Evolutionary conservation across 2,329 filamentous ascomycete species (phyloP).

Genomic region (Akanthomyces muscarius): DNA sequence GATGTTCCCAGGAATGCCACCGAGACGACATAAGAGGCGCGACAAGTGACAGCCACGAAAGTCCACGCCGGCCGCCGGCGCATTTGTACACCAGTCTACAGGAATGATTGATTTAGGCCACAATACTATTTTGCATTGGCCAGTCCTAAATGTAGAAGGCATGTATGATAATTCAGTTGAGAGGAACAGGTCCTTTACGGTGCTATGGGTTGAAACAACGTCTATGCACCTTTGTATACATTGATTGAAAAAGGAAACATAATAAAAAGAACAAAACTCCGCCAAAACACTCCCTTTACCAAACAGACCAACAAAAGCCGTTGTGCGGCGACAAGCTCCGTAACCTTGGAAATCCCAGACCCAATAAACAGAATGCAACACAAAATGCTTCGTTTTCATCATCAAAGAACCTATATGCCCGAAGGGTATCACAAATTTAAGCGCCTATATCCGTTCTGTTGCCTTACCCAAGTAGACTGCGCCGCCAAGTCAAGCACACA

Average conservation of each 20-base stretch:
- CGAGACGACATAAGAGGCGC: slow-evolving; percentile 29
- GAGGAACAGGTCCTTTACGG: not conserved
- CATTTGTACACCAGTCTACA: not conserved
- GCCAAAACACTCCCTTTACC: slow-evolving; percentile 6
- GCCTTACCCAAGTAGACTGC: slow-evolving; percentile 10
- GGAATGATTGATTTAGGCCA: not conserved
- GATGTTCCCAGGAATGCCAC: slow-evolving; percentile 58
- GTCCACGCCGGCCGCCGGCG: not conserved
- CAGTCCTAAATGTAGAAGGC: not conserved
- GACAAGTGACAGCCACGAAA: not conserved
- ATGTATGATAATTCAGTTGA: slow-evolving; percentile 9
- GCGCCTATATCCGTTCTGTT: slow-evolving; percentile 11
- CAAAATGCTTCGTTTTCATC: slow-evolving; percentile 20
- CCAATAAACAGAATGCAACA: slow-evolving; percentile 17
- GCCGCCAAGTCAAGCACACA: slow-evolving; percentile 1
- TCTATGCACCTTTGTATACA: slow-evolving; percentile 9
- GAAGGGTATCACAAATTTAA: slow-evolving; percentile 36
- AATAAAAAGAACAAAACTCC: slow-evolving; percentile 15
- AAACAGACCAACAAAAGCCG: not conserved
- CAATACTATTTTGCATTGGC: not conserved
- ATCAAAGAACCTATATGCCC: slow-evolving; percentile 24
- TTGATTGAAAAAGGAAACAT: not conserved
- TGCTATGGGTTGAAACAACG: not conserved
- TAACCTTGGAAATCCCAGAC: slow-evolving; percentile 1
- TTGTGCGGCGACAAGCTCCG: not conserved